These are phyloP conservation scores for Ramularia collo-cygni DNA, from an alignment of 2,329 filamentous ascomycete species.

Conservation along the genomic window DNA sequence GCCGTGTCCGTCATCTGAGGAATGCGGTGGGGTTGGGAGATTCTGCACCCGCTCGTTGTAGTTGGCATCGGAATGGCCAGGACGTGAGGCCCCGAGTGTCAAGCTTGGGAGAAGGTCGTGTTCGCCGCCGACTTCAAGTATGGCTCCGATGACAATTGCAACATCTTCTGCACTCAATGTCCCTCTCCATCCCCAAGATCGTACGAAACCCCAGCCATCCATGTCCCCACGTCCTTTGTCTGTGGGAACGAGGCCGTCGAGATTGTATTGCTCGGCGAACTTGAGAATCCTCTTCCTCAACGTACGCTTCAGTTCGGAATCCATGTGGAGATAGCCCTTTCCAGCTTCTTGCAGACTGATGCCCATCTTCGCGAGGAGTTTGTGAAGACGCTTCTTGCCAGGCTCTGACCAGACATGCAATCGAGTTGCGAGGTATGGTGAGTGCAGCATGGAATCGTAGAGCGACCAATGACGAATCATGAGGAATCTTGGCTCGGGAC, in stretches of 20 bases:
- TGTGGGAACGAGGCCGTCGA: slow-evolving; percentile 85
- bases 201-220: slow-evolving; percentile 94
- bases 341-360: slow-evolving; percentile 89
- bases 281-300: slow-evolving; percentile 79
- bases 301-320: slow-evolving; percentile 89
- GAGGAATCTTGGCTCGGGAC: slow-evolving; percentile 87
- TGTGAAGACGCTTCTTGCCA: slow-evolving; percentile 82
- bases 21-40: slow-evolving; percentile 29
- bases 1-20: slow-evolving; percentile 25
- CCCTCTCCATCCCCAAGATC: slow-evolving; percentile 96
- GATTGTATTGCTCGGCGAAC: slow-evolving; percentile 86
- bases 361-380: slow-evolving; percentile 95
- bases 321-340: slow-evolving; percentile 96
- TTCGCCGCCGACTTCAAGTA: slow-evolving; percentile 72
- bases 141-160: slow-evolving; percentile 82
- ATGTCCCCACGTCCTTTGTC: slow-evolving; percentile 61
- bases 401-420: slow-evolving; percentile 92
- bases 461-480: slow-evolving; percentile 94
- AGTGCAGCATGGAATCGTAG: slow-evolving; percentile 98
- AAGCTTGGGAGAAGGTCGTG: slow-evolving; percentile 13
- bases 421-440: slow-evolving; percentile 83
- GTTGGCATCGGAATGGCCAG: slow-evolving; percentile 13
- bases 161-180: slow-evolving; percentile 91
- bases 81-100: slow-evolving; percentile 9
- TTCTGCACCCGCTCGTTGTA: slow-evolving; percentile 25